These are phyloP conservation scores for Trichosanthes truncata DNA, from an alignment of 306 rosid species.

Conservation along the genomic window DNA sequence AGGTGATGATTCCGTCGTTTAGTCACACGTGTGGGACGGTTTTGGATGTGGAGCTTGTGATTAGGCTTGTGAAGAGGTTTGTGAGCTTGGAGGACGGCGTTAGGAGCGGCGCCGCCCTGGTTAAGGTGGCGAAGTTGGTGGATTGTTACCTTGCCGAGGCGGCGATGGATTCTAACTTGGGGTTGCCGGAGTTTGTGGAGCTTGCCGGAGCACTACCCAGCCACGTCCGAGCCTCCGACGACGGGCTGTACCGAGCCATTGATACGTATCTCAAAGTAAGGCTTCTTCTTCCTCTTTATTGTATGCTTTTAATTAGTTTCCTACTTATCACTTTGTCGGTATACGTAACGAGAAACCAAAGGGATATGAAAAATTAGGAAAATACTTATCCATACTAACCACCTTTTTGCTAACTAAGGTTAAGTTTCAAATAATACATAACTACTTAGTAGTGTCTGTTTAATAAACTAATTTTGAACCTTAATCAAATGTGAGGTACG, in stretches of 20 bases:
- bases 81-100: constrained; percentile 44
- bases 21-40: constrained; percentile 77
- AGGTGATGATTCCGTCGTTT: constrained; percentile 84
- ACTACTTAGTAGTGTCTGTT: too few species aligned
- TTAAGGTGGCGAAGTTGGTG: constrained; percentile 73
- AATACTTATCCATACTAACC: too few species aligned
- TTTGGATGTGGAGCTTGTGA: constrained; percentile 61
- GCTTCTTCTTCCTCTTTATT: background rate
- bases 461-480: too few species aligned
- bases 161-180: constrained; percentile 54
- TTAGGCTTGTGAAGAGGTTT: constrained; percentile 59
- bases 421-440: too few species aligned
- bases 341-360: too few species aligned
- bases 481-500: too few species aligned
- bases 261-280: constrained; percentile 84
- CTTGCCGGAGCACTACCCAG: constrained; percentile 69
- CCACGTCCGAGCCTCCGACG: constrained; percentile 71
- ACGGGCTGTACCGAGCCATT: constrained; percentile 84
- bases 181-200: constrained; percentile 38
- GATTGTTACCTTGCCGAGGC: constrained; percentile 76
- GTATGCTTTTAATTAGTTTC: background rate
- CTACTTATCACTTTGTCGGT: too few species aligned
- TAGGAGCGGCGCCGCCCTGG: constrained; percentile 47
- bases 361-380: too few species aligned
- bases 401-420: too few species aligned